Evolutionary conservation across 129 eudicot species (phyloP), one percentile per base, ranked within the genome.

Genomic region (Pittosporum tobira): DNA sequence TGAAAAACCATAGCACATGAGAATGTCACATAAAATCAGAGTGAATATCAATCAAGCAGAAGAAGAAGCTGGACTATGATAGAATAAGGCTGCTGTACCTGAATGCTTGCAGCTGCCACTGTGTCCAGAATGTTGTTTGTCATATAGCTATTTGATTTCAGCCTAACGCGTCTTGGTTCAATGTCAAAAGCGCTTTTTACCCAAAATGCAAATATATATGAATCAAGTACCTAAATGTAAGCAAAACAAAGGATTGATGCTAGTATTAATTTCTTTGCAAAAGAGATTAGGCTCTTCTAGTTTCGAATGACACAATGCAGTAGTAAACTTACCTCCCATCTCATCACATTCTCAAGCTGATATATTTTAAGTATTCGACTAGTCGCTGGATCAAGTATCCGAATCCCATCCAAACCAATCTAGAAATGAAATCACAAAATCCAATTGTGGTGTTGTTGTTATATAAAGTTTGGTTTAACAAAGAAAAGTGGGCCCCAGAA

Each of bases 331-430:
- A 88, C 95, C 67, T 85, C 95, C 81, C 88, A 85, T 78, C 76
- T 82, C 36, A 80, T 75, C 72, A 88, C 71, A 3, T 79, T 71
- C 45, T 89, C 97, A 43, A 89, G 88, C 4, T 85, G 73, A 77
- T 82, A 89, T 22, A 77, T 80, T 77, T 72, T 82, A 20, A 79
- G 82, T 44, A 68, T 85, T 59, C 86, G 64, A 65, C 75, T 74
- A 31, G 93, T 85, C 5, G 78, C 67, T 14, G 88, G 86, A 72
- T 89, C 97, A 73, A 89, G 82, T 65, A 85, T 38, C 42, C 81
- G 76, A 51, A 89, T 85, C 59, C 97, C 97, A 63, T 85, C 97
- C 75, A 89, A 75, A 61, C 97, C 95, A 67, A 89, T 77, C 97
- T 85, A 76, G 42, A 67, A 61, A 53, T 40, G 4, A 51, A 42